phyloP scores from a whole-genome alignment of 768 basidiomycete genomes.

The Gloeostereum incarnatum region DNA sequence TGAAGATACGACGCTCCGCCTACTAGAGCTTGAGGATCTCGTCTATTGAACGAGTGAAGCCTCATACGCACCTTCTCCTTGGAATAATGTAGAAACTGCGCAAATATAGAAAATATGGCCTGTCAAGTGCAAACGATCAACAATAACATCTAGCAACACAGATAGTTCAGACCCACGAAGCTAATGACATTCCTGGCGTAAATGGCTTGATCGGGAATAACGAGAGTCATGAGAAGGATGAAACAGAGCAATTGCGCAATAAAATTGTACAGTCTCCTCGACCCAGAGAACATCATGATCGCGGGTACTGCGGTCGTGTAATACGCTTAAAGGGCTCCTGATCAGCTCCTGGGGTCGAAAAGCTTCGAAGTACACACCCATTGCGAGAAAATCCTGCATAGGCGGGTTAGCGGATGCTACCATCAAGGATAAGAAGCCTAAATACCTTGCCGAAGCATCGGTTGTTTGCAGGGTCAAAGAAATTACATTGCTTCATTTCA shows the following conservation, averaged over 20 bases:
- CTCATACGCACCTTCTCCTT: conserved; percentile 13
- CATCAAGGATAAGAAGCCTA: not conserved
- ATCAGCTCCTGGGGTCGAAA: not conserved
- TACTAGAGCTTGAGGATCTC: conserved; percentile 1
- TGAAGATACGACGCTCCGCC: conserved; percentile 28
- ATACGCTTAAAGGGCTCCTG: conserved; percentile 8
- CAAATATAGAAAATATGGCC: conserved; percentile 14
- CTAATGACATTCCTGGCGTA: conserved; percentile 14
- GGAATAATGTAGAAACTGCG: conserved; percentile 15
- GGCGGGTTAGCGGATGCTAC: not conserved
- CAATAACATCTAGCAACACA: conserved; percentile 20
- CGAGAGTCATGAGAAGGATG: conserved; percentile 10
- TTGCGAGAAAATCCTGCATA: conserved; percentile 15
- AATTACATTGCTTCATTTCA: conserved; percentile 6
- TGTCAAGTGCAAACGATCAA: not conserved
- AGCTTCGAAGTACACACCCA: conserved; percentile 9
- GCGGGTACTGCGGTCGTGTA: conserved; percentile 15
- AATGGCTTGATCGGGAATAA: conserved; percentile 14
- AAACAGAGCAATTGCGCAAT: conserved; percentile 11
- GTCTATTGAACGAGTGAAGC: not conserved
- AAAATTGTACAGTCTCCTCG: conserved; percentile 14
- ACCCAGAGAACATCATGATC: conserved; percentile 15
- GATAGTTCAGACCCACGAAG: conserved; percentile 19
- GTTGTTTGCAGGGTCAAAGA: conserved; percentile 4
- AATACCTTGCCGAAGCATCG: conserved; percentile 7